phyloP scores from a whole-genome alignment of 345 rosid species.

The Murraya paniculata region DNA sequence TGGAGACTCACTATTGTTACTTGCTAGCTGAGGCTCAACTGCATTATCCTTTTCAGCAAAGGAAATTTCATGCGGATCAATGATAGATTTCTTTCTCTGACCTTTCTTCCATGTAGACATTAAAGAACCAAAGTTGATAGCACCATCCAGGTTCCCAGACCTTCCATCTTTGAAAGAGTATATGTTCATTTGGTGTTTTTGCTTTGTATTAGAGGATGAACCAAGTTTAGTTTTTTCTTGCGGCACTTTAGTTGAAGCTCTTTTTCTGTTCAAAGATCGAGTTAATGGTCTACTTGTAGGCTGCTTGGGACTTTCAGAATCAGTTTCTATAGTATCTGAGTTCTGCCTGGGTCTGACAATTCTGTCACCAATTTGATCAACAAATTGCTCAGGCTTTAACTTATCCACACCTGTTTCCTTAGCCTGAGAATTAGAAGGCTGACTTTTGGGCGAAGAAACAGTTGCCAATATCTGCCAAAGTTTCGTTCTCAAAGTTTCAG shows the following conservation, averaged over 20 bases:
- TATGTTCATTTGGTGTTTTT: constrained; percentile 31
- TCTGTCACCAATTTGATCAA: constrained; percentile 27
- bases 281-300: constrained; percentile 56
- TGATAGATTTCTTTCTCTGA: constrained; percentile 31
- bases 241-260: constrained; percentile 33
- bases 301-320: constrained; percentile 59
- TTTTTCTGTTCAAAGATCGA: constrained; percentile 48
- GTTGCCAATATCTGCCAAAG: constrained; percentile 71
- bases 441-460: constrained; percentile 58
- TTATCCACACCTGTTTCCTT: constrained; percentile 33
- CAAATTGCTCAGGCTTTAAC: constrained; percentile 30
- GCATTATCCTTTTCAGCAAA: constrained; percentile 33
- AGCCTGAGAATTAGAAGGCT: constrained; percentile 41
- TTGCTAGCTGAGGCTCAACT: constrained; percentile 36
- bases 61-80: constrained; percentile 41
- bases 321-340: constrained; percentile 84
- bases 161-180: constrained; percentile 56
- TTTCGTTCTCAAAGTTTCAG: constrained; percentile 73
- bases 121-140: constrained; percentile 34
- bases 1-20: constrained; percentile 32
- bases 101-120: constrained; percentile 37
- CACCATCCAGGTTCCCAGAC: constrained; percentile 27
- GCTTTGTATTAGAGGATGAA: constrained; percentile 33
- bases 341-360: constrained; percentile 39
- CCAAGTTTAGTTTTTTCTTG: constrained; percentile 30